Percentiles rank a stretch among this genome's conserved stretches.
phyloP scores from a whole-genome alignment of 768 basidiomycete genomes.

The Lactarius hatsudake region DNA sequence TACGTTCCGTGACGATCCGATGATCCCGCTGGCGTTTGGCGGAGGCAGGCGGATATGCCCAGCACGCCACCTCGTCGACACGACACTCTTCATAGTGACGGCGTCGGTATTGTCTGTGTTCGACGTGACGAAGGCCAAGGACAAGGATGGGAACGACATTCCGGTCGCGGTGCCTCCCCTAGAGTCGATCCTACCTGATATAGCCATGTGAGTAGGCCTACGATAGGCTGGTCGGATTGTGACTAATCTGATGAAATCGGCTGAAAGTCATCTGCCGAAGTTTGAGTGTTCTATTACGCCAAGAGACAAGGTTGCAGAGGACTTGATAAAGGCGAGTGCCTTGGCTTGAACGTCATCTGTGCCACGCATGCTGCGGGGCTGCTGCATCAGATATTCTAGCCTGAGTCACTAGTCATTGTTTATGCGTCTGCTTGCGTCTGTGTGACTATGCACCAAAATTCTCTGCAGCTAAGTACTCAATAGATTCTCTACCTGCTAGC shows the following conservation, averaged over 20 bases:
- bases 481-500: too few species aligned
- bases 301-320: background rate
- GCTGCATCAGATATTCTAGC: background rate
- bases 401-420: background rate
- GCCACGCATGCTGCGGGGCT: background rate
- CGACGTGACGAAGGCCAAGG: conserved; percentile 12
- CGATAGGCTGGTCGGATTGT: background rate
- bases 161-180: background rate
- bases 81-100: background rate
- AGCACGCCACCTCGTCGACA: background rate
- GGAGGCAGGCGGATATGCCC: background rate
- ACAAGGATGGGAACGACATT: background rate
- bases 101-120: conserved; percentile 11
- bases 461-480: too few species aligned
- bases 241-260: background rate
- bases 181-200: background rate
- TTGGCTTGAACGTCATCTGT: background rate
- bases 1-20: background rate
- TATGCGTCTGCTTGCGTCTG: too few species aligned
- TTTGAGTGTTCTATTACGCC: background rate
- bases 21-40: background rate
- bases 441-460: too few species aligned
- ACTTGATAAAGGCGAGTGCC: background rate
- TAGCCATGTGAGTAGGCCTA: background rate
- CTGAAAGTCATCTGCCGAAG: background rate